Evolutionary conservation across 2,329 filamentous ascomycete genomes (phyloP), one percentile per base, ranked within the genome.

Genomic region (Aspergillus luchuensis): DNA sequence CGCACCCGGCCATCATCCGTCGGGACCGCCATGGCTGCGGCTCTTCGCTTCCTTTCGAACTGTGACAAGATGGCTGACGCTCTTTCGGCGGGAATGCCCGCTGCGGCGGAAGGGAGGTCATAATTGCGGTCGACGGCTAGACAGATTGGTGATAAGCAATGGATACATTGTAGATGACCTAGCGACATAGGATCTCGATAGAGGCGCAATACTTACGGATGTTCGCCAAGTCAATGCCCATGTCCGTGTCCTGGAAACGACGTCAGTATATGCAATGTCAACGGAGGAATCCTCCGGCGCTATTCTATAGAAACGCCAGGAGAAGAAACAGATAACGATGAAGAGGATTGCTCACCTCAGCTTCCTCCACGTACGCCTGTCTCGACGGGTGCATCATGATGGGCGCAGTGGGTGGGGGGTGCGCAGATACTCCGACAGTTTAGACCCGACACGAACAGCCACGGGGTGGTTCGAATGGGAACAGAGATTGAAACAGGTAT

Each of bases 1-100:
- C 92, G 90, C 51, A 99, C 93, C 69, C 91, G 87, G 63, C 85
- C 88, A 81, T 99, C 95, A 74, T 97, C 93, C 57, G 96, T 99
- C 0, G 94, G 95, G 3, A 99, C 95, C 11, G 91, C 89, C 68
- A 98, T 91, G 10, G 90, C 90, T 17, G 92, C 92, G 10, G 92
- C 93, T 71, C 92, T 86, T 71, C 92, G 88, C 78, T 97, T 97
- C 63, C 94, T 91, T 71, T 92, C 90, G 76, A 99, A 95, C 74
- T 98, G 93, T 36, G 87, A 89, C 19, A 96, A 81, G 57, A 97
- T 88, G 13, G 91, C 91, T 2, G 91, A 93, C 3, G 92, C 92
- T 74, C 91, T 92, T 73, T 95, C 91, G 4, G 91, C 86, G 7
- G 89, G 86, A 49, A 89, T 87, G 50, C 90, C 91, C 19, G 85